Evolutionary conservation across 1,139 yeast species (phyloP), one percentile per base, ranked within the genome.

Genomic region (Candida dubliniensis): DNA sequence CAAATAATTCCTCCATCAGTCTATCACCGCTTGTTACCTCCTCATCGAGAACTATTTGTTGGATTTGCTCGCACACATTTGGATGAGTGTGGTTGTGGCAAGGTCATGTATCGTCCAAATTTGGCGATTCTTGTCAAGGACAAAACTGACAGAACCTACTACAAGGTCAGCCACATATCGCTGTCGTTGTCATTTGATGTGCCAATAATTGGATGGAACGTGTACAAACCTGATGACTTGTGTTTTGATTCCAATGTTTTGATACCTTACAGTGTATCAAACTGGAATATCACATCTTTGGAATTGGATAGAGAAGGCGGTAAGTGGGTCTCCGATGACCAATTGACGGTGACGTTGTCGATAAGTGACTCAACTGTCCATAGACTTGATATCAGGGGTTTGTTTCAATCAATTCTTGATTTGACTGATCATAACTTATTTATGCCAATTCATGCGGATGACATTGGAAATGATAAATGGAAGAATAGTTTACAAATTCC

Each of bases 41-140:
- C 63, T 3, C 63, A 64, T 13, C 60, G 70, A 39, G 76, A 76
- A 48, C 64, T 76, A 48, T 78, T 80, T 81, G 56, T 77, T 13
- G 79, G 79, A 0, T 72, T 77, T 50, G 76, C 77, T 1, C 64
- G 79, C 45, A 69, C 78, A 2, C 79, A 76, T 51, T 52, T 76
- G 11, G 61, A 62, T 31, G 50, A 59, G 2, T 76, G 81, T 60
- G 79, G 79, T 0, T 77, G 82, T 57, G 76, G 79, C 14, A 56
- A 54, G n/a, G 64, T 61, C 33, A 64, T 71, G 57, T 76, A 77
- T 53, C 64, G 82, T 43, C 81, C 82, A 6, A 68, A 70, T 41
- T 45, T 71, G 46, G 66, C 74, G 25, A 61, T 71, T 11, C 50
- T 77, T 7, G 54, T 69, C n/a, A 61, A 66, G 35, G 42, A 44